Percentiles rank a stretch among this genome's conserved stretches.
Conservation (phyloP, 306 rosid species). For the Cicer chorassanicum region DNA sequence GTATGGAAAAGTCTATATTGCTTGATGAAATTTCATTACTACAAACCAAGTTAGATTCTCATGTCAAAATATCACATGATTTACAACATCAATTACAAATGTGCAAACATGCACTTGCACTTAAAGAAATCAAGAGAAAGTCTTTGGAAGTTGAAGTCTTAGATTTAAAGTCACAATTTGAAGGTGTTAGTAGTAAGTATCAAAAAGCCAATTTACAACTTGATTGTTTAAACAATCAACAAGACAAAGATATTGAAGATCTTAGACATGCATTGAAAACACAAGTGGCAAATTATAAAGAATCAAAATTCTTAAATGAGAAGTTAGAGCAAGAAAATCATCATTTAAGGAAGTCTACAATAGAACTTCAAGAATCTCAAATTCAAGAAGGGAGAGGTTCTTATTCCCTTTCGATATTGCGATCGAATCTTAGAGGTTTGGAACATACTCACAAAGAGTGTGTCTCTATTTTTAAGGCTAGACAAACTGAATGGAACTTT, state of each 20-base stretch:
- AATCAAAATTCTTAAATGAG: constrained; percentile 56
- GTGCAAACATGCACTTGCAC: constrained; percentile 71
- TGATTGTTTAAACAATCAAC: constrained; percentile 52
- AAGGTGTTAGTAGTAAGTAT: constrained; percentile 48
- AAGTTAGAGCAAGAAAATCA: constrained; percentile 74
- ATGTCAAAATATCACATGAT: constrained; percentile 59
- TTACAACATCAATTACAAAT: constrained; percentile 55
- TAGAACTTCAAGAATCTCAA: constrained; percentile 77
- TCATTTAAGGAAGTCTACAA: constrained; percentile 55
- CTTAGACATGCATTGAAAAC: constrained; percentile 57
- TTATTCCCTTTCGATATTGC: constrained; percentile 63
- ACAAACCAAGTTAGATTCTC: constrained; percentile 68
- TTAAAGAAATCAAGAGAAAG: constrained; percentile 73
- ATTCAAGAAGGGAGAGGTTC: constrained; percentile 68
- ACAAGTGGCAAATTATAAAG: constrained; percentile 62
- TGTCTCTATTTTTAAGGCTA: constrained; percentile 54
- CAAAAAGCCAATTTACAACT: constrained; percentile 54
- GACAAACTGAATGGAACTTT: constrained; percentile 64
- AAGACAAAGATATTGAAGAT: constrained; percentile 64
- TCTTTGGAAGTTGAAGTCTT: constrained; percentile 65
- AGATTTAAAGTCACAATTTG: constrained; percentile 51
- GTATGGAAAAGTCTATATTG: constrained; percentile 59
- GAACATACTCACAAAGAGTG: constrained; percentile 64
- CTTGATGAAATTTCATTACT: constrained; percentile 66
- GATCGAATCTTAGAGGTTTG: constrained; percentile 63